Evolutionary conservation across 2,329 filamentous ascomycete genomes (phyloP).

Genomic region (Alternaria postmessia): DNA sequence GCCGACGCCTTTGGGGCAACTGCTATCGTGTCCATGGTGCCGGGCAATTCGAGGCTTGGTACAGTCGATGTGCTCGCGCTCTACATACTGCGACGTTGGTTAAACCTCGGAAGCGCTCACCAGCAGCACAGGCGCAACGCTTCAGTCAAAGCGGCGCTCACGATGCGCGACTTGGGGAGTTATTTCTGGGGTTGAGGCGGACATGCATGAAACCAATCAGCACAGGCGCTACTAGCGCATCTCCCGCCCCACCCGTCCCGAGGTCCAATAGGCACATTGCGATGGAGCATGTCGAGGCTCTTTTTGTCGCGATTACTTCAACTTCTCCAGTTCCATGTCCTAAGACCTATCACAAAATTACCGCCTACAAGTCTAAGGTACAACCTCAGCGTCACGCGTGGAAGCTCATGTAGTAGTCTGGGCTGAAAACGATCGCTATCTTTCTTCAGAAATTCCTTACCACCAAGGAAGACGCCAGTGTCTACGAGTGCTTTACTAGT

Average conservation of each 20-base stretch:
- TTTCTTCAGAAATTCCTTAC: too few species aligned
- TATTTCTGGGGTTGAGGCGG: conserved; percentile 33
- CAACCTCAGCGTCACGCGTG: background rate
- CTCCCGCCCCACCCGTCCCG: conserved; percentile 19
- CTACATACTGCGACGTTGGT: conserved; percentile 19
- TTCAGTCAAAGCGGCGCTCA: conserved; percentile 5
- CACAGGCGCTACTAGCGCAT: conserved; percentile 36
- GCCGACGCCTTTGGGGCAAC: conserved; percentile 51
- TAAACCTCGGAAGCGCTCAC: conserved; percentile 1
- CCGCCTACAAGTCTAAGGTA: background rate
- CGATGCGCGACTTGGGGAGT: conserved; percentile 19
- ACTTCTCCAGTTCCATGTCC: background rate
- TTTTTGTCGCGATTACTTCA: background rate
- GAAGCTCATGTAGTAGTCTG: background rate
- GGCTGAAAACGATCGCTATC: background rate
- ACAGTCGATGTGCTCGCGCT: conserved; percentile 2
- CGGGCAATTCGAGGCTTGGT: conserved; percentile 13
- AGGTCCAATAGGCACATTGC: background rate
- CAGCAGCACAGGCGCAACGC: conserved; percentile 9
- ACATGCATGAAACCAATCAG: conserved; percentile 45
- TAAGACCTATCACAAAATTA: background rate
- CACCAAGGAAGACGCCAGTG: too few species aligned
- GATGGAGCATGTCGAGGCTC: background rate
- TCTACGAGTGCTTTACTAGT: too few species aligned
- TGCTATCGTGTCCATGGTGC: conserved; percentile 52